Percentiles rank a stretch among this genome's conserved stretches.
phyloP scores from a whole-genome alignment of 768 basidiomycete species.

The Vararia minispora region DNA sequence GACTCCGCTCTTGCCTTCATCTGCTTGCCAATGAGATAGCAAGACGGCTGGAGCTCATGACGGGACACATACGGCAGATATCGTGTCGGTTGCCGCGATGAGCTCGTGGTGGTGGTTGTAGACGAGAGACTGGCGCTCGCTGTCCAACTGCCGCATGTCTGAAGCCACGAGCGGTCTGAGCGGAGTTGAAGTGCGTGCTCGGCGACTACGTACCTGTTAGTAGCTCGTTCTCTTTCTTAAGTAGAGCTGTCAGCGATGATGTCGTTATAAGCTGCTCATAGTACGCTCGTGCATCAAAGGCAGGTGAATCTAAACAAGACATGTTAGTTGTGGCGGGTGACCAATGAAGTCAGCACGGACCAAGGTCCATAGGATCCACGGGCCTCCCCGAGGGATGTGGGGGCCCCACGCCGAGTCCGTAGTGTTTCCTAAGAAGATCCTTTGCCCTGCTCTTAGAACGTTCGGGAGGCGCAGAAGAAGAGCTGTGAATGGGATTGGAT shows the following conservation, averaged over 20 bases:
- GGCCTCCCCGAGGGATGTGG: constrained; percentile 48
- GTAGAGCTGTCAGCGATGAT: constrained; percentile 55
- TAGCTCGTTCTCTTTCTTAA: constrained; percentile 78
- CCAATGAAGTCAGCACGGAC: constrained; percentile 24
- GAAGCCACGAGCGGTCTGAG: neutral
- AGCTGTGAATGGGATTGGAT: too few relatives aligned
- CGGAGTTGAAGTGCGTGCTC: neutral
- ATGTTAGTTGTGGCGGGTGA: neutral
- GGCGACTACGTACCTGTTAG: constrained; percentile 39
- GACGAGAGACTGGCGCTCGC: constrained; percentile 82
- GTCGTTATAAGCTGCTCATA: constrained; percentile 83
- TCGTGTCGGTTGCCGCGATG: constrained; percentile 88
- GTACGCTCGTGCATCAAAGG: constrained; percentile 75
- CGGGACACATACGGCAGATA: constrained; percentile 51
- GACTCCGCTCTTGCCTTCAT: constrained; percentile 85
- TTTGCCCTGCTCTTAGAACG: constrained; percentile 38
- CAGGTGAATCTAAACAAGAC: constrained; percentile 50
- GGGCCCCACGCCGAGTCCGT: constrained; percentile 70
- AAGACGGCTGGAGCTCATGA: neutral
- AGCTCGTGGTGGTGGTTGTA: constrained; percentile 96
- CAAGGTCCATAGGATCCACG: constrained; percentile 75
- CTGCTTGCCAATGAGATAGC: constrained; percentile 26
- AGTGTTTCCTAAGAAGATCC: constrained; percentile 76
- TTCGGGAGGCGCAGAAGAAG: constrained; percentile 9
- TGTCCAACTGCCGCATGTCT: constrained; percentile 85